phyloP scores from a whole-genome alignment of 2,329 filamentous ascomycete genomes.

The Aciculosporium take region DNA sequence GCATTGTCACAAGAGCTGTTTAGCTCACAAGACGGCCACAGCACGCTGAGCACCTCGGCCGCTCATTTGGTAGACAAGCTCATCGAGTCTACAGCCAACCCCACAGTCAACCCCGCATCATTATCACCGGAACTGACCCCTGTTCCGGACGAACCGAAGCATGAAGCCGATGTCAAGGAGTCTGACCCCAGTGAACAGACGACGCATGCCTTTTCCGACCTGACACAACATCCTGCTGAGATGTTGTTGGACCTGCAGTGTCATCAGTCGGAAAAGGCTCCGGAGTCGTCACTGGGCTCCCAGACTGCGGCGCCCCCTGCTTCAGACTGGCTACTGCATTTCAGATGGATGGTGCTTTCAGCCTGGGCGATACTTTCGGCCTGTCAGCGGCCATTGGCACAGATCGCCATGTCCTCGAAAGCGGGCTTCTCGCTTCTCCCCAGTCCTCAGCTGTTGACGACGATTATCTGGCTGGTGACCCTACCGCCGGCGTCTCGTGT shows the following conservation, averaged over 20 bases:
- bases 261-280: slow-evolving; percentile 74
- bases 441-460: slow-evolving; percentile 49
- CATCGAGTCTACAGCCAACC: slow-evolving; percentile 23
- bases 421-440: slow-evolving; percentile 62
- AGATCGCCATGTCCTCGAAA: slow-evolving; percentile 66
- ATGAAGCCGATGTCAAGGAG: slow-evolving; percentile 8
- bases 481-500: slow-evolving; percentile 30
- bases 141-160: slow-evolving; percentile 26
- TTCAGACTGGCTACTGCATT: slow-evolving; percentile 35
- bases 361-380: slow-evolving; percentile 56
- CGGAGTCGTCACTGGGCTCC: slow-evolving; percentile 30
- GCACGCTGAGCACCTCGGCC: slow-evolving; percentile 15
- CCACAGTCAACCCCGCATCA: slow-evolving; percentile 47
- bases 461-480: slow-evolving; percentile 53
- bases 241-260: slow-evolving; percentile 99
- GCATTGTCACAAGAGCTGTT: slow-evolving; percentile 48
- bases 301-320: slow-evolving; percentile 24
- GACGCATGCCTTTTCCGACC: slow-evolving; percentile 50
- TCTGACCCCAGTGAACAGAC: slow-evolving; percentile 13
- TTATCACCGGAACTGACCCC: slow-evolving; percentile 43
- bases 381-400: slow-evolving; percentile 52
- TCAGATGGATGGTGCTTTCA: slow-evolving; percentile 48
- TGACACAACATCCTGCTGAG: slow-evolving; percentile 99
- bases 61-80: slow-evolving; percentile 29
- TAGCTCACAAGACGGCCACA: slow-evolving; percentile 28